Conservation (phyloP, 176 grass and related monocot species). For the Thalia dealbata region DNA sequence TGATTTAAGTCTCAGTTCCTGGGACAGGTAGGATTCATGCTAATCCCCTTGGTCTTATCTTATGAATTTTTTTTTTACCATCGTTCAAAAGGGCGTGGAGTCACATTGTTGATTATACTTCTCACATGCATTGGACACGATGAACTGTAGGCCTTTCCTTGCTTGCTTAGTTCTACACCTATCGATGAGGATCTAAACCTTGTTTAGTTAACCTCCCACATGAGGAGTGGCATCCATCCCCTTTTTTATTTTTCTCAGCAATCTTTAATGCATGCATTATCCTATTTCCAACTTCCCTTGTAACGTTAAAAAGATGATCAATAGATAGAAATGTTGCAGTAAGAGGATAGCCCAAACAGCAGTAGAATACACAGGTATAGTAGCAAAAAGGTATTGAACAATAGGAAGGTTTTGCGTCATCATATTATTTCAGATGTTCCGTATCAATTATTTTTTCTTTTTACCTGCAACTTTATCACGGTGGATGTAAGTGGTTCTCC, state of each 20-base stretch:
- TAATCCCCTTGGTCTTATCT: constrained; percentile 3
- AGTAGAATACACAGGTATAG: too few relatives aligned
- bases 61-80: not conserved
- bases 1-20: constrained; percentile 64
- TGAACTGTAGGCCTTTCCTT: not conserved
- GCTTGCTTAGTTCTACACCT: not conserved
- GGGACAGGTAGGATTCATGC: constrained; percentile 48
- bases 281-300: not conserved
- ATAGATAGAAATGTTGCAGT: too few relatives aligned
- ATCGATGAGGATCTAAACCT: not conserved
- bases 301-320: too few relatives aligned
- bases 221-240: not conserved
- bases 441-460: too few relatives aligned
- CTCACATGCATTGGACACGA: not conserved
- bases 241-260: too few relatives aligned
- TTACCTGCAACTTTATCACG: too few relatives aligned
- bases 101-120: not conserved
- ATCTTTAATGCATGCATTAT: not conserved
- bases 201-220: not conserved
- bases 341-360: too few relatives aligned
- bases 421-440: too few relatives aligned
- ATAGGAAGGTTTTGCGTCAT: not conserved
- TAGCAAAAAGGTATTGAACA: too few relatives aligned
- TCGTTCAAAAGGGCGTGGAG: not conserved
- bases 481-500: not conserved